Evolutionary conservation across 306 rosid genomes (phyloP).

Genomic region (Fragaria ananassa): DNA sequence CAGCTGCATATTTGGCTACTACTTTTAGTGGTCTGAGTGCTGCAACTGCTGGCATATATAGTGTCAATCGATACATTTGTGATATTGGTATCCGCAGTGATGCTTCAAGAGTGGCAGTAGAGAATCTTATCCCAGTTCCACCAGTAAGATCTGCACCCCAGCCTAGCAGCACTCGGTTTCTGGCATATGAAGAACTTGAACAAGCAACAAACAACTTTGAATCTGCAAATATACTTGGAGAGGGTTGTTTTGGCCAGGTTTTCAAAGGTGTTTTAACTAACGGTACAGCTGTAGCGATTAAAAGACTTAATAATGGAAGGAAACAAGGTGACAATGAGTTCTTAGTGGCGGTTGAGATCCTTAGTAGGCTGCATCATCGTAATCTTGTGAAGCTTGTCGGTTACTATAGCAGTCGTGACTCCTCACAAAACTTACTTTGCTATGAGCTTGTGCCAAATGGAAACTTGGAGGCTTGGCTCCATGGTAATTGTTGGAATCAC

Average conservation of each 20-base stretch:
- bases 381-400: slow-evolving; percentile 95
- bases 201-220: slow-evolving; percentile 96
- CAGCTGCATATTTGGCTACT: slow-evolving; percentile 25
- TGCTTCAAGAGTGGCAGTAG: slow-evolving; percentile 50
- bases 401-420: slow-evolving; percentile 74
- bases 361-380: slow-evolving; percentile 95
- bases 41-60: slow-evolving; percentile 43
- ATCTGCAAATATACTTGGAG: slow-evolving; percentile 76
- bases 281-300: slow-evolving; percentile 95
- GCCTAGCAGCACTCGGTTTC: slow-evolving; percentile 86
- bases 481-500: slow-evolving; percentile 53
- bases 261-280: slow-evolving; percentile 86
- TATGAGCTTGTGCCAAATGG: slow-evolving; percentile 98
- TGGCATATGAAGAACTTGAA: slow-evolving; percentile 89
- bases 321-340: slow-evolving; percentile 94
- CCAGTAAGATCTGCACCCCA: slow-evolving; percentile 66
- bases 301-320: slow-evolving; percentile 90
- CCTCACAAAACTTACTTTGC: slow-evolving; percentile 91
- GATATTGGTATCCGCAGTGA: slow-evolving; percentile 57
- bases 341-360: slow-evolving; percentile 96
- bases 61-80: slow-evolving; percentile 36
- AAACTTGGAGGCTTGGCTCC: slow-evolving; percentile 99
- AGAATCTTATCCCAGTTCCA: slow-evolving; percentile 45
- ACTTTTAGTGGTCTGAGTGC: slow-evolving; percentile 31
- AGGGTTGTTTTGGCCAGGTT: slow-evolving; percentile 93